Evolutionary conservation across 768 basidiomycete genomes (phyloP).

Genomic region (Sarcodon aspratus): DNA sequence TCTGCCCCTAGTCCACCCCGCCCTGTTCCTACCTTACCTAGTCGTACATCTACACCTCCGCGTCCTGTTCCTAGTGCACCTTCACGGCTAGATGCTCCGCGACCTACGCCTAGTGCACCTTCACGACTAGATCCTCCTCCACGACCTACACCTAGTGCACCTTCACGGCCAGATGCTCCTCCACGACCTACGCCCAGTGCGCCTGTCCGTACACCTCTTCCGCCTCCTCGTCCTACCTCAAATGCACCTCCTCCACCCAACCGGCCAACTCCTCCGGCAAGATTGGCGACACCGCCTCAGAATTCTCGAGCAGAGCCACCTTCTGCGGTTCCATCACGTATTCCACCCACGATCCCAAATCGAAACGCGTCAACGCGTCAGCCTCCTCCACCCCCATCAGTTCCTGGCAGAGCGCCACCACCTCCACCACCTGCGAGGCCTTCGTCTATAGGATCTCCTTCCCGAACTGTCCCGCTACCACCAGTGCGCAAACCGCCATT

Average conservation of each 20-base stretch:
- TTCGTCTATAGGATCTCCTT: constrained; percentile 6
- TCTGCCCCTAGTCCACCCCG: constrained; percentile 23
- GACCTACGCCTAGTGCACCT: constrained; percentile 22
- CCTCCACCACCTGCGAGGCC: constrained; percentile 6
- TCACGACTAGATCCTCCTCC: constrained; percentile 20
- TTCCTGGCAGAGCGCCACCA: constrained; percentile 3
- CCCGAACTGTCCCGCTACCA: constrained; percentile 5
- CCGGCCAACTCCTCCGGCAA: constrained; percentile 30
- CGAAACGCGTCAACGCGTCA: constrained; percentile 8
- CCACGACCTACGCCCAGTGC: constrained; percentile 11
- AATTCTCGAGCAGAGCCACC: constrained; percentile 23
- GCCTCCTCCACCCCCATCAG: constrained; percentile 9
- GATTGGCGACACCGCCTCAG: constrained; percentile 14
- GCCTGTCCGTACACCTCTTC: constrained; percentile 10
- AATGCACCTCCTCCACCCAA: constrained; percentile 13
- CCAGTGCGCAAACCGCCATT: constrained; percentile 7
- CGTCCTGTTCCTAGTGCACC: constrained; percentile 27
- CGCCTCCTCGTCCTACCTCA: constrained; percentile 7
- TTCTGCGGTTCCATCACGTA: constrained; percentile 14
- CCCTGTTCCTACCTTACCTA: constrained; percentile 20
- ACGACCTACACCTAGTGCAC: constrained; percentile 27
- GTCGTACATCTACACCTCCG: constrained; percentile 20
- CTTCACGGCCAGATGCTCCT: constrained; percentile 14
- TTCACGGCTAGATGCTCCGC: constrained; percentile 18
- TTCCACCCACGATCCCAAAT: constrained; percentile 4